Conservation (phyloP, 768 basidiomycete species). For the Boletus patriciae region DNA sequence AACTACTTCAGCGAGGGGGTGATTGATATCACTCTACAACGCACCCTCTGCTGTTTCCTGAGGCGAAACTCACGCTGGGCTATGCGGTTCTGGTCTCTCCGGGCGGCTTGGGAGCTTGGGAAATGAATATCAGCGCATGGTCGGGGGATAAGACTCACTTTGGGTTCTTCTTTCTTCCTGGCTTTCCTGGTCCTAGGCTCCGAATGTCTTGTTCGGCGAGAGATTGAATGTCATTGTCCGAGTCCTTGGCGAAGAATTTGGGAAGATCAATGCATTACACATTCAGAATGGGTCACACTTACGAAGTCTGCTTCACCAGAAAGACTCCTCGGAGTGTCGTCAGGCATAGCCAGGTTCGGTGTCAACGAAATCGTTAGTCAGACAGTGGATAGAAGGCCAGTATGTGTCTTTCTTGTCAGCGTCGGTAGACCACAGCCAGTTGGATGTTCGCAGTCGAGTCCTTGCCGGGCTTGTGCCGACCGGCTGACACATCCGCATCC, state of each 20-base stretch:
- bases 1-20: conserved; percentile 3
- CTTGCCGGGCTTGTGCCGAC: conserved; percentile 13
- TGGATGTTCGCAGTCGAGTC: conserved; percentile 10
- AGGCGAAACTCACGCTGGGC: conserved; percentile 92
- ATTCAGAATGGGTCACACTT: conserved; percentile 13
- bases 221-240: conserved; percentile 70
- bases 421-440: conserved; percentile 2
- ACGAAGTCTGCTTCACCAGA: conserved; percentile 61
- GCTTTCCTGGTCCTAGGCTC: conserved; percentile 28
- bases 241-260: conserved; percentile 45
- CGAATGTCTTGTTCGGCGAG: conserved; percentile 28
- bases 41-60: conserved; percentile 83
- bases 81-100: conserved; percentile 87
- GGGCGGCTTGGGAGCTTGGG: conserved; percentile 78
- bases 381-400: neutral
- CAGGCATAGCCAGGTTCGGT: conserved; percentile 44
- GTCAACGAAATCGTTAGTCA: conserved; percentile 35
- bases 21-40: conserved; percentile 15
- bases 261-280: conserved; percentile 13
- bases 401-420: neutral
- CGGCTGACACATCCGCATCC: conserved; percentile 19
- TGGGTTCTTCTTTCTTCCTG: conserved; percentile 87
- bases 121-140: conserved; percentile 16
- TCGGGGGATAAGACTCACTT: conserved; percentile 50
- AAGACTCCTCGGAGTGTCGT: conserved; percentile 55